Percentiles rank a stretch among this genome's conserved stretches.
phyloP scores from a whole-genome alignment of 768 basidiomycete genomes.

The Trametes elegans region DNA sequence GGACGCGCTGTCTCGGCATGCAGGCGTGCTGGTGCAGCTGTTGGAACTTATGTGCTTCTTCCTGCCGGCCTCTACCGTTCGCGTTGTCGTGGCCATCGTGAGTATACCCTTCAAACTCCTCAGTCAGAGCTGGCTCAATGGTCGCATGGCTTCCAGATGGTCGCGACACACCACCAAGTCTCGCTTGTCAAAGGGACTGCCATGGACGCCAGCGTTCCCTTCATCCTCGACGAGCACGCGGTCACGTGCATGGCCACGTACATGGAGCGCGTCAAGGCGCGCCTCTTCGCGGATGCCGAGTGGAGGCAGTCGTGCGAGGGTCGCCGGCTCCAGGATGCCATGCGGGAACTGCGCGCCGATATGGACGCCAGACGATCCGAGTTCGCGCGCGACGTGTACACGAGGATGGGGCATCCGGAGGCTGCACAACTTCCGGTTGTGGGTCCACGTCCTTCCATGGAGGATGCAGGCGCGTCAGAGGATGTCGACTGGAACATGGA shows the following conservation, averaged over 20 bases:
- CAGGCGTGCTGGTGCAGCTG: constrained; percentile 11
- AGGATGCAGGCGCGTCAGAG: too few relatives aligned
- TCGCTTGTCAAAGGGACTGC: not conserved
- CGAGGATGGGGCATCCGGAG: too few relatives aligned
- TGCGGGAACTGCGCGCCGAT: not conserved
- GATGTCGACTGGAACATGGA: too few relatives aligned
- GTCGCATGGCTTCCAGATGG: too few relatives aligned
- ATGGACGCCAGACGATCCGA: not conserved
- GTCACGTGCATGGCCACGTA: not conserved
- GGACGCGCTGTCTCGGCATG: not conserved
- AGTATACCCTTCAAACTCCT: not conserved
- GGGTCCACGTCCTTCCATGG: too few relatives aligned
- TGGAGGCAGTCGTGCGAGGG: not conserved
- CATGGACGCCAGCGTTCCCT: not conserved
- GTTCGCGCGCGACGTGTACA: not conserved
- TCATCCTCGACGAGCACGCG: not conserved
- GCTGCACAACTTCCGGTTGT: too few relatives aligned
- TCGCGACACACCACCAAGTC: not conserved
- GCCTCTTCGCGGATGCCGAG: not conserved
- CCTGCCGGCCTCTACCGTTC: not conserved
- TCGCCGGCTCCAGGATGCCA: not conserved
- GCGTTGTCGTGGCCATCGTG: constrained; percentile 5
- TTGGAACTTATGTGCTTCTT: not conserved
- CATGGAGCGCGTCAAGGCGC: not conserved
- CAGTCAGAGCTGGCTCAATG: too few relatives aligned